phyloP scores from a whole-genome alignment of 371 early-diverging fungal species.

The Mortierella sp. region DNA sequence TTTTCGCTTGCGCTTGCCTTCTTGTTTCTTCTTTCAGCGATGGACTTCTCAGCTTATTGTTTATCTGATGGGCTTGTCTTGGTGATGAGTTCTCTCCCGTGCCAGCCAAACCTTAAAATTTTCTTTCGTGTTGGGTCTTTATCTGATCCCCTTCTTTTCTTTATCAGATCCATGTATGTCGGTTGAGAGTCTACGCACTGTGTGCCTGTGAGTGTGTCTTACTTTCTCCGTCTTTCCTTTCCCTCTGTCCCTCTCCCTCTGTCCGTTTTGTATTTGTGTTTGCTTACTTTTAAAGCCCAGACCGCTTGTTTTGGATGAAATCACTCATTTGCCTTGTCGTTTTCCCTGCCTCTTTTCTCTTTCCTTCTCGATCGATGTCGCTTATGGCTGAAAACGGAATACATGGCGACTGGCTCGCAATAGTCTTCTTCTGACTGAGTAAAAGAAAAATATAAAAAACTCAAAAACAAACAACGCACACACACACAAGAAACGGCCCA shows the following conservation, averaged over 20 bases:
- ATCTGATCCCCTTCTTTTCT: slow-evolving; percentile 1
- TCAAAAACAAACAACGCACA: background rate
- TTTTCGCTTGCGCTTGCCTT: background rate
- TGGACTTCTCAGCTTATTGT: too few species aligned
- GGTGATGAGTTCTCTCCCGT: slow-evolving; percentile 6
- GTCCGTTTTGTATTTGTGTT: background rate
- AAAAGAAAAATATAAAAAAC: background rate
- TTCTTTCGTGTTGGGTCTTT: background rate
- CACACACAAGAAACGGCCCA: slow-evolving; percentile 1
- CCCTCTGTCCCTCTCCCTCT: too few species aligned
- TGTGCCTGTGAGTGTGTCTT: slow-evolving; percentile 4
- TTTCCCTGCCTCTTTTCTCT: background rate
- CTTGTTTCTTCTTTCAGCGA: background rate
- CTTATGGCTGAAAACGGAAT: background rate
- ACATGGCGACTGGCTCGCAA: background rate
- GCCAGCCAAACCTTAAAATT: background rate
- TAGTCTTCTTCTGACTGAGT: background rate
- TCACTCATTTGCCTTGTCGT: background rate
- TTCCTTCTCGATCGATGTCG: background rate
- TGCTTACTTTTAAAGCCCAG: background rate
- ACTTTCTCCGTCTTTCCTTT: background rate
- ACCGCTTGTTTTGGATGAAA: background rate
- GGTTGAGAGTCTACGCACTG: too few species aligned
- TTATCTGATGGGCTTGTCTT: background rate
- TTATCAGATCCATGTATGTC: background rate